Evolutionary conservation across 768 basidiomycete genomes (phyloP).

Genomic region (Lactarius tabidus): DNA sequence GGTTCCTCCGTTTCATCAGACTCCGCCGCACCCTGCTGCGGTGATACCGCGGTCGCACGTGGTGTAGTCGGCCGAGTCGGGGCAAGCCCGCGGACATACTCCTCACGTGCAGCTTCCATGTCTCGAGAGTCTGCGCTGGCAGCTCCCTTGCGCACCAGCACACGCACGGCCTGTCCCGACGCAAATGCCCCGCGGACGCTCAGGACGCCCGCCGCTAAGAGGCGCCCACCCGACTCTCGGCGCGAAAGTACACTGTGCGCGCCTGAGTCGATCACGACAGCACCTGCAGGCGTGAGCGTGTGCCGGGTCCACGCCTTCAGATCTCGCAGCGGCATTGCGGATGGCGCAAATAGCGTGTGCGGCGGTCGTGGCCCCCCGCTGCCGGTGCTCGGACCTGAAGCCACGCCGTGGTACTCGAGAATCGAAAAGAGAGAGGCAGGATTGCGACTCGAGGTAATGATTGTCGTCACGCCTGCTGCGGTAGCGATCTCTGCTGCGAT

Average conservation of each 20-base stretch:
- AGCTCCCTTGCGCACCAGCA: constrained; percentile 52
- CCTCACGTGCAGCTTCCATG: constrained; percentile 22
- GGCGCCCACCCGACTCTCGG: constrained; percentile 82
- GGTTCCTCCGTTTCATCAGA: constrained; percentile 27
- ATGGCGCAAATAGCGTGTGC: constrained; percentile 85
- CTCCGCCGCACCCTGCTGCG: constrained; percentile 2
- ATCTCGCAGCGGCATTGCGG: constrained; percentile 67
- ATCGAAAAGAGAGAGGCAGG: constrained; percentile 74
- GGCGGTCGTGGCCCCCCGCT: constrained; percentile 49
- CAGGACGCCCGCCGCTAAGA: constrained; percentile 89
- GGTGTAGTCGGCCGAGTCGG: constrained; percentile 58
- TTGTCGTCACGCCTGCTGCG: constrained; percentile 88
- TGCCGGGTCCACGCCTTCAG: constrained; percentile 98
- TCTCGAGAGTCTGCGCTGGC: constrained; percentile 25
- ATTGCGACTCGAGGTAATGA: constrained; percentile 81
- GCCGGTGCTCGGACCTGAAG: constrained; percentile 23
- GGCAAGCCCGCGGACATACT: constrained; percentile 39
- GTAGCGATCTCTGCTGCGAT: constrained; percentile 98
- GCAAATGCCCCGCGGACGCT: constrained; percentile 88
- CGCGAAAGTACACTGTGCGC: constrained; percentile 83
- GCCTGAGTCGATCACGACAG: constrained; percentile 83
- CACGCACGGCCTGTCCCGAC: constrained; percentile 88
- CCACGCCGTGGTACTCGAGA: constrained; percentile 62
- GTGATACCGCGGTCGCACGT: constrained; percentile 28
- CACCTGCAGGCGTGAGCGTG: constrained; percentile 85